Evolutionary conservation across 2,329 filamentous ascomycete genomes (phyloP).

Genomic region (Aspergillus ochraceoroseus): DNA sequence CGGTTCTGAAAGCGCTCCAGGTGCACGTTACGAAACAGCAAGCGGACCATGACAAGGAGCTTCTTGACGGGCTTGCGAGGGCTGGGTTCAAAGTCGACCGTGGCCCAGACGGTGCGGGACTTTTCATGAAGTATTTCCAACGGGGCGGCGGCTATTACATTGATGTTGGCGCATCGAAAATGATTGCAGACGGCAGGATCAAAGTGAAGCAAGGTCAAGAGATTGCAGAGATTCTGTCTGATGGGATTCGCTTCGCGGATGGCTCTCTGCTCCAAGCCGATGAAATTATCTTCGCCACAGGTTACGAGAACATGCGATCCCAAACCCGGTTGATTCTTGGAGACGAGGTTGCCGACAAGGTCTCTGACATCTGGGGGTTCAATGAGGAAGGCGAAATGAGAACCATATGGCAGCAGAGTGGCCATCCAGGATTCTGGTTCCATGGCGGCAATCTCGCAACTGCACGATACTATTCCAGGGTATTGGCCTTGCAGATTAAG

Average conservation of each 20-base stretch:
- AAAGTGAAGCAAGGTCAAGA: conserved; percentile 60
- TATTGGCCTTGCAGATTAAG: conserved; percentile 50
- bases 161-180: conserved; percentile 59
- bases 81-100: conserved; percentile 59
- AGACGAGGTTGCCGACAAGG: conserved; percentile 55
- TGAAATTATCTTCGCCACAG: conserved; percentile 56
- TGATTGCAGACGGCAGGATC: conserved; percentile 61
- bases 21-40: conserved; percentile 42
- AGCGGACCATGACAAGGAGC: conserved; percentile 32
- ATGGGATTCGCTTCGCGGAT: conserved; percentile 52
- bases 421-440: conserved; percentile 64
- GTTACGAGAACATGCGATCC: conserved; percentile 64
- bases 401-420: conserved; percentile 57
- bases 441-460: conserved; percentile 62
- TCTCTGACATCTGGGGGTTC: conserved; percentile 59
- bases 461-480: conserved; percentile 57
- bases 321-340: conserved; percentile 59
- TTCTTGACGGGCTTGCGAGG: conserved; percentile 46
- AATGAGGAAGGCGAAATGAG: conserved; percentile 53
- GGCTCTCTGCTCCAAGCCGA: conserved; percentile 58
- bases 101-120: conserved; percentile 54
- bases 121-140: conserved; percentile 60
- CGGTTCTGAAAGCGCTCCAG: conserved; percentile 58
- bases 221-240: conserved; percentile 50
- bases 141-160: conserved; percentile 67